phyloP scores from a whole-genome alignment of 78 protist genomes.

The Dictyostelium purpureum region DNA sequence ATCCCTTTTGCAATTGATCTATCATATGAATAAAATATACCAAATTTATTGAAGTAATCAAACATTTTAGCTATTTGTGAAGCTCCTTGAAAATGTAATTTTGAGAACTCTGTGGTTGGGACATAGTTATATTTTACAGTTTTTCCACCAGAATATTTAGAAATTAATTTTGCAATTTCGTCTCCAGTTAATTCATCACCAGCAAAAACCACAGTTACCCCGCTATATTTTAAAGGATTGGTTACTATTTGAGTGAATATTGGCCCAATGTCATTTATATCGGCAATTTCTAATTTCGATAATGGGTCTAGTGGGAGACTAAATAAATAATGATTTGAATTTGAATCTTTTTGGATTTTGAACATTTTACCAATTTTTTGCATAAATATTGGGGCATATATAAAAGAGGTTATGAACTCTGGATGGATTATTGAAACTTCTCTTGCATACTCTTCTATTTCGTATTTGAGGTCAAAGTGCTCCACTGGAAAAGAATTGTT shows the following conservation, averaged over 20 bases:
- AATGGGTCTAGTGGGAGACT: slow-evolving; percentile 28
- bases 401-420: neutral
- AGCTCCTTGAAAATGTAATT: slow-evolving; percentile 2
- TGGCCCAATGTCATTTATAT: slow-evolving; percentile 26
- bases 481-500: neutral
- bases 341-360: neutral
- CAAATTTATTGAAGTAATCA: neutral
- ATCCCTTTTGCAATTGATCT: neutral
- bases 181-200: neutral
- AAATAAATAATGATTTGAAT: neutral
- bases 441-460: neutral
- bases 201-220: neutral
- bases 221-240: neutral
- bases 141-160: slow-evolving; percentile 13
- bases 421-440: neutral
- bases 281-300: slow-evolving; percentile 8
- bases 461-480: slow-evolving; percentile 17
- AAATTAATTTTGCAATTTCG: neutral
- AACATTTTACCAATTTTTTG: neutral
- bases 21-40: slow-evolving; percentile 1
- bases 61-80: slow-evolving; percentile 12
- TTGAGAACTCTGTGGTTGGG: neutral
- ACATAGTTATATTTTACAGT: neutral
- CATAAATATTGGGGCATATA: neutral
- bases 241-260: neutral